Conservation (phyloP, 805 yeast genomes). For the Candida michaelii region DNA sequence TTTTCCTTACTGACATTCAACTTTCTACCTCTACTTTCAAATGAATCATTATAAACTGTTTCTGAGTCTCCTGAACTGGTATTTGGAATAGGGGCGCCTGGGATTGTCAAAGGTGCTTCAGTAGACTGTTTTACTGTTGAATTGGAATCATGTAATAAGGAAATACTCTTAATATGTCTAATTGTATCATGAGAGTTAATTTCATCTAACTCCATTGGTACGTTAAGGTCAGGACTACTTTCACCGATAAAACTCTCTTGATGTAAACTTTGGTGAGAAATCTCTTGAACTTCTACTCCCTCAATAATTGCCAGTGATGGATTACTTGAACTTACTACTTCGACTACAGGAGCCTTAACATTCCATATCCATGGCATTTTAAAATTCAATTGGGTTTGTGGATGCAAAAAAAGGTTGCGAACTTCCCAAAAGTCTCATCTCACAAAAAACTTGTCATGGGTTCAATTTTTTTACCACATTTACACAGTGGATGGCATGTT, state of each 20-base stretch:
- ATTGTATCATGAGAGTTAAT: too few relatives aligned
- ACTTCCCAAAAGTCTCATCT: conserved; percentile 2
- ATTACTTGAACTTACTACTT: conserved; percentile 4
- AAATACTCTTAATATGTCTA: too few relatives aligned
- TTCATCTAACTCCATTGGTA: background rate
- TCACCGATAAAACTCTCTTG: background rate
- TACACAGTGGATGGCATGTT: conserved; percentile 91
- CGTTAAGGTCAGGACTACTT: background rate
- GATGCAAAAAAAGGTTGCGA: conserved; percentile 12
- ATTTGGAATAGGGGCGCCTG: too few relatives aligned
- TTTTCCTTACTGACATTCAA: conserved; percentile 10
- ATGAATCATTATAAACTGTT: background rate
- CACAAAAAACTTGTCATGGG: conserved; percentile 51
- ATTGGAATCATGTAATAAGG: too few relatives aligned
- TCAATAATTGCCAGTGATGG: conserved; percentile 9
- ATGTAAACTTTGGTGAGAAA: background rate
- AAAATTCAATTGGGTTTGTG: conserved; percentile 3
- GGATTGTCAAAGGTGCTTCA: too few relatives aligned
- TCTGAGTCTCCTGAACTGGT: background rate
- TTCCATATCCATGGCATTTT: conserved; percentile 6
- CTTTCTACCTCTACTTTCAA: conserved; percentile 8
- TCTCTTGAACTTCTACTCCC: conserved; percentile 9
- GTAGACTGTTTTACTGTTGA: too few relatives aligned
- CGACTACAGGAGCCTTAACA: background rate
- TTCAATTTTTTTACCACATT: conserved; percentile 77